Conservation (phyloP, 2,329 filamentous ascomycete species). For the Trichoderma harzianum region DNA sequence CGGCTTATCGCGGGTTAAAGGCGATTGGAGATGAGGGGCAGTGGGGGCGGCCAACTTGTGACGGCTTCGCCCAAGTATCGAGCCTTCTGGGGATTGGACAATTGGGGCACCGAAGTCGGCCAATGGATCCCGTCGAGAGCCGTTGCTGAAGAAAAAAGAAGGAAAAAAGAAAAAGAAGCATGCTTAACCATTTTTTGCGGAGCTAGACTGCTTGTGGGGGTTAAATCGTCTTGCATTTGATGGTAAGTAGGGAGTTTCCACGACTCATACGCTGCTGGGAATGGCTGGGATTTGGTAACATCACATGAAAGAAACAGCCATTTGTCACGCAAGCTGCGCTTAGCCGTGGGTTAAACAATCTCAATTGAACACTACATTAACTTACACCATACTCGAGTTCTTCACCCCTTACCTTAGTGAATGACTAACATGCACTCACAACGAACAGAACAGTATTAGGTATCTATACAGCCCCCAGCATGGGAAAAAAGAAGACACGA, state of each 20-base stretch:
- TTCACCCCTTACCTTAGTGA: neutral
- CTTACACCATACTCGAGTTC: neutral
- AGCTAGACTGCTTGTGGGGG: neutral
- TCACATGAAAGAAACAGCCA: neutral
- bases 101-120: neutral
- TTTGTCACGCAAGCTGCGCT: neutral
- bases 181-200: neutral
- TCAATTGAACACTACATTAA: neutral
- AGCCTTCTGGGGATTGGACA: conserved; percentile 4
- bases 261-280: neutral
- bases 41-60: conserved; percentile 9
- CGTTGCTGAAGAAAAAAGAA: neutral
- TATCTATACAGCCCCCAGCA: neutral
- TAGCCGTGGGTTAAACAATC: neutral
- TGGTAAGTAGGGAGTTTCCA: neutral
- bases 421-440: neutral
- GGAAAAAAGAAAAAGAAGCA: neutral
- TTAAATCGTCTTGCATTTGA: neutral
- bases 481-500: neutral
- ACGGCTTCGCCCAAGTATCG: neutral
- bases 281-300: neutral
- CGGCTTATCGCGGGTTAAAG: conserved; percentile 22
- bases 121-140: conserved; percentile 4
- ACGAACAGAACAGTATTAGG: conserved; percentile 6
- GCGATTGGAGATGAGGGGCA: conserved; percentile 12